Base-by-base conservation (phyloP, 2,329 filamentous ascomycete genomes). In the Aspergillus fumigatiaffinis region DNA sequence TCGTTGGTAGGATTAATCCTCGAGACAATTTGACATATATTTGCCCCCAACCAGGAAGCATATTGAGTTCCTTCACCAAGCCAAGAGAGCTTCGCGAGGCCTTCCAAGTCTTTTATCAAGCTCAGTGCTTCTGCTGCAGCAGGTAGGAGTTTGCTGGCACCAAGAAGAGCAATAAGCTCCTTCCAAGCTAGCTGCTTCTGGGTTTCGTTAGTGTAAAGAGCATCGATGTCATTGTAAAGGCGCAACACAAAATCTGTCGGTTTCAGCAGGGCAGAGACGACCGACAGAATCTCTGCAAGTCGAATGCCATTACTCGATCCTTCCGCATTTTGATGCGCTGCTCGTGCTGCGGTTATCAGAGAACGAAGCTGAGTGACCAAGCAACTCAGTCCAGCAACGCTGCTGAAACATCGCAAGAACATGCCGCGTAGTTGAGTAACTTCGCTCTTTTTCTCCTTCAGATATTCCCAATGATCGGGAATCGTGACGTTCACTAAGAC, bases 381-480 rank as follows among this genome's bases (percentile, higher is more conserved):
- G n/a, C 90, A 88, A 60, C 91, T 93, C 32, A 96, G 73, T 0
- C 92, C 92, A 2, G 87, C 82, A 17, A 94, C 79, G 68, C 87
- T 96, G 56, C 81, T 82, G 4, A 99, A 76, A 67, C 87, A 90
- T 58, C 75, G 72, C 1, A 90, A 64, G 17, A 97, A 58, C 6
- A 68, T 75, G 2, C 83, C 72, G 48, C 44, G 75, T 71, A 25
- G 64, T 66, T 63, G 71, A 64, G 51, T 57, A 64, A 25, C 55
- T 44, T 20, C 51, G 50, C 28, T 32, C 57, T 59, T 66, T 55
- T 28, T 49, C 55, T 50, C 56, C 61, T 42, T 75, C 17, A 93
- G 68, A 8, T 85, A 67, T 3, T 79, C 70, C 93, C 94, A 97
- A 73, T 93, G 96, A 68, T 92, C 90, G 1, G 90, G 89, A 7